phyloP scores from a whole-genome alignment of 495 filamentous ascomycete species.

The Talaromyces nanjingensis region DNA sequence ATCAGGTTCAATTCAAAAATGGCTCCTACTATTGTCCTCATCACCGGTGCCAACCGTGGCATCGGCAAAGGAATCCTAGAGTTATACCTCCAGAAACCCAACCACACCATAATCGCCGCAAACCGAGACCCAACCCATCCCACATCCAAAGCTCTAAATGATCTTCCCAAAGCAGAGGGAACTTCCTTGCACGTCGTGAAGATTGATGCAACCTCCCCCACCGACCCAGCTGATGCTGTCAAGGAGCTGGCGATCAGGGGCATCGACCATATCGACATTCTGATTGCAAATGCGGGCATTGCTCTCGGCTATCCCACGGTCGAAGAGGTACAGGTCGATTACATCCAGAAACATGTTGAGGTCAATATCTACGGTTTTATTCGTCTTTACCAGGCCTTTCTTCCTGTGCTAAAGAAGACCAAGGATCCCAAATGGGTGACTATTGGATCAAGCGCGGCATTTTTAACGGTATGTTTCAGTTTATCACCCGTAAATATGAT shows the following conservation, averaged over 20 bases:
- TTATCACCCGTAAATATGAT: background rate
- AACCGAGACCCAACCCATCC: slow-evolving; percentile 27
- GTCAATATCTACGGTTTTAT: slow-evolving; percentile 29
- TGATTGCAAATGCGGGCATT: slow-evolving; percentile 46
- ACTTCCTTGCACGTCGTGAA: slow-evolving; percentile 34
- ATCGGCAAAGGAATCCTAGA: slow-evolving; percentile 38
- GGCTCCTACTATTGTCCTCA: slow-evolving; percentile 19
- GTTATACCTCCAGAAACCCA: slow-evolving; percentile 30
- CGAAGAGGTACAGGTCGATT: slow-evolving; percentile 15
- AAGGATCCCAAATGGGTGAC: slow-evolving; percentile 28
- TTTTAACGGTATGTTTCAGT: slow-evolving; percentile 16
- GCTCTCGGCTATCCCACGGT: slow-evolving; percentile 13
- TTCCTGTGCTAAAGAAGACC: slow-evolving; percentile 28
- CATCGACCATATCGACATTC: slow-evolving; percentile 37
- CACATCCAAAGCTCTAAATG: slow-evolving; percentile 18
- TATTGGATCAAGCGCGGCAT: slow-evolving; percentile 24
- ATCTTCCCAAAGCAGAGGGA: slow-evolving; percentile 21
- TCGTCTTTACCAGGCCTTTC: slow-evolving; percentile 26
- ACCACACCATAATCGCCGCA: slow-evolving; percentile 42
- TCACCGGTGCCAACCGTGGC: slow-evolving; percentile 37
- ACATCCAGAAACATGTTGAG: slow-evolving; percentile 24
- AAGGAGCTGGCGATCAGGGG: slow-evolving; percentile 19
- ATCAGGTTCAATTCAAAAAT: background rate
- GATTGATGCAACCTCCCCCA: slow-evolving; percentile 28
- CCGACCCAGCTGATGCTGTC: slow-evolving; percentile 20